A percentile compares a stretch with the other conserved stretches of the same genome.
Conservation (phyloP, 1,284 basidiomycete species). For the Pterulicium gracile region DNA sequence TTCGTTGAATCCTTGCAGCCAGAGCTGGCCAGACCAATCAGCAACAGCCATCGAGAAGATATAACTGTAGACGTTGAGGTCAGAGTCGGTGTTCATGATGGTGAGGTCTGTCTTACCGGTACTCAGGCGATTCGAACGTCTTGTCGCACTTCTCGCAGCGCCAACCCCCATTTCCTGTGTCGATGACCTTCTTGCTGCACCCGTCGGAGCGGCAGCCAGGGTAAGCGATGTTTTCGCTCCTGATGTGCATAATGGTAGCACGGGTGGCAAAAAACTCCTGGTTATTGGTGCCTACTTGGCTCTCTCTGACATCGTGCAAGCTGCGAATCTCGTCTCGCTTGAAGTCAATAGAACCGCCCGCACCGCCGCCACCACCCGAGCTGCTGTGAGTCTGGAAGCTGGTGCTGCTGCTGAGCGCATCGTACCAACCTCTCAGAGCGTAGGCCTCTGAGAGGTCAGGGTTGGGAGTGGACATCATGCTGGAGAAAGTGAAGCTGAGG, state of each 20-base stretch:
- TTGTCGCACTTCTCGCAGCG: slow-evolving; percentile 91
- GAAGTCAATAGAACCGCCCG: slow-evolving; percentile 33
- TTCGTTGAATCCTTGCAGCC: slow-evolving; percentile 96
- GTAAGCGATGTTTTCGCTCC: slow-evolving; percentile 79
- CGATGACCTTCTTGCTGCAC: slow-evolving; percentile 90
- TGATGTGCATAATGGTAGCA: slow-evolving; percentile 88
- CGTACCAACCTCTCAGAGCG: slow-evolving; percentile 87
- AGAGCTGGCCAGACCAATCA: slow-evolving; percentile 83
- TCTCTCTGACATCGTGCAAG: slow-evolving; percentile 76
- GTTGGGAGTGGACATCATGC: slow-evolving; percentile 12
- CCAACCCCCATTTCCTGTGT: slow-evolving; percentile 59
- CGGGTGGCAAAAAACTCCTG: slow-evolving; percentile 75
- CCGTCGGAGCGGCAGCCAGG: slow-evolving; percentile 77
- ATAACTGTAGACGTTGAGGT: slow-evolving; percentile 45
- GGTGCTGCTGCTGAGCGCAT: slow-evolving; percentile 49
- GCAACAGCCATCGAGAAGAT: slow-evolving; percentile 83
- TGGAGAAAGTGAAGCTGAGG: slow-evolving; percentile 39
- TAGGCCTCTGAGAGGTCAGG: slow-evolving; percentile 51
- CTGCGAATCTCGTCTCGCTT: slow-evolving; percentile 66
- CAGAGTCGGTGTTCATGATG: slow-evolving; percentile 1
- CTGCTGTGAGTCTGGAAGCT: slow-evolving; percentile 67
- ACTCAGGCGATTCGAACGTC: slow-evolving; percentile 62
- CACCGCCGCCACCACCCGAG: slow-evolving; percentile 26
- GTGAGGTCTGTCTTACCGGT: slow-evolving; percentile 49
- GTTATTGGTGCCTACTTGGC: slow-evolving; percentile 73